These are phyloP conservation scores for Eucalyptus sp. DNA, from an alignment of 345 rosid species.

Conservation along the genomic window DNA sequence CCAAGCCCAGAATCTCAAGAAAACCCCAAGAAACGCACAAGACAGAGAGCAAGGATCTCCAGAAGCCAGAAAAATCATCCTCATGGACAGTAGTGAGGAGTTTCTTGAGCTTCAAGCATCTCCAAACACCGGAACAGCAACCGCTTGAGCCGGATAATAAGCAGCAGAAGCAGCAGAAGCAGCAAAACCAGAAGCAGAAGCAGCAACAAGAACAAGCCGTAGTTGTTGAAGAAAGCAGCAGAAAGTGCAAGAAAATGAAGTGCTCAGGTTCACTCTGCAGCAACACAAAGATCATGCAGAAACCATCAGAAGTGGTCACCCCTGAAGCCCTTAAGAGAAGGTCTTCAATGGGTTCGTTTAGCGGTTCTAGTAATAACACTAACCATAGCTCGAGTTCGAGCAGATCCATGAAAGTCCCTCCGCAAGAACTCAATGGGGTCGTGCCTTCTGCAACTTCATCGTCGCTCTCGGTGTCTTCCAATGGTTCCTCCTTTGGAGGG, in stretches of 20 bases:
- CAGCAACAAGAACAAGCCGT: not conserved
- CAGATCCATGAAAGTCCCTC: constrained; percentile 47
- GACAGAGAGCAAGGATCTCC: constrained; percentile 13
- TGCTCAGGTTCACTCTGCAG: constrained; percentile 74
- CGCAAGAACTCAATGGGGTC: constrained; percentile 21
- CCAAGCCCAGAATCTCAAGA: constrained; percentile 15
- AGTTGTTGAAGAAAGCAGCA: constrained; percentile 19
- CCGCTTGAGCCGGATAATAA: not conserved
- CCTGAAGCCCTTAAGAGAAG: constrained; percentile 36
- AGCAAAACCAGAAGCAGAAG: not conserved
- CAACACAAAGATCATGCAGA: constrained; percentile 56
- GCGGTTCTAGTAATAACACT: not conserved
- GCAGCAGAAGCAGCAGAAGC: not conserved
- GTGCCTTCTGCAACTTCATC: constrained; percentile 22
- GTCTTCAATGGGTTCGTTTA: constrained; percentile 7
- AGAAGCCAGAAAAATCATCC: constrained; percentile 3
- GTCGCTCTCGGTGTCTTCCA: constrained; percentile 27
- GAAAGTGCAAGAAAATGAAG: constrained; percentile 60
- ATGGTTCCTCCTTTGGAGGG: constrained; percentile 10
- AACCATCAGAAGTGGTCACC: constrained; percentile 13
- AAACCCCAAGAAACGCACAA: constrained; percentile 19
- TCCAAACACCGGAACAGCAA: constrained; percentile 8
- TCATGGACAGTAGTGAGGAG: constrained; percentile 50
- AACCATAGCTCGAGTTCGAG: constrained; percentile 10
- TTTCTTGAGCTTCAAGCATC: constrained; percentile 32